Evolutionary conservation across 441 rosid genomes (phyloP).

Genomic region (Gossypium davidsonii): DNA sequence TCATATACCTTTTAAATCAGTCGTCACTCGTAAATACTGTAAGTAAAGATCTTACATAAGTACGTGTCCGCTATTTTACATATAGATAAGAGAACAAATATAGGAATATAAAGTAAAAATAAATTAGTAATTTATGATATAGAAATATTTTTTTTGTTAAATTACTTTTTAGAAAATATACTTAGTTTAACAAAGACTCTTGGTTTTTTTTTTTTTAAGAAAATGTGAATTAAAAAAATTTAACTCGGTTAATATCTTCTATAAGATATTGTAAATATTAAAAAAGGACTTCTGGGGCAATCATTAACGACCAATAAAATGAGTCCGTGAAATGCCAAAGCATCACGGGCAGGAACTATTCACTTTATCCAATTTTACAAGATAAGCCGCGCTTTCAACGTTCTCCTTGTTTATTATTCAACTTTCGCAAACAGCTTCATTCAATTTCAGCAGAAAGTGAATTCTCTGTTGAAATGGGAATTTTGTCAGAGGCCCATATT

Average conservation of each 20-base stretch:
- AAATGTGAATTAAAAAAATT: too few relatives aligned
- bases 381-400: background rate
- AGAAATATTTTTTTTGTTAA: too few relatives aligned
- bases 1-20: too few relatives aligned
- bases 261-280: too few relatives aligned
- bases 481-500: slow-evolving; percentile 53
- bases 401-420: background rate
- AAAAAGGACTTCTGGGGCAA: too few relatives aligned
- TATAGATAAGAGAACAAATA: background rate
- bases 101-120: too few relatives aligned
- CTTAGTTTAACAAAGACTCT: too few relatives aligned
- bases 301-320: background rate
- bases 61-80: background rate
- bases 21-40: background rate
- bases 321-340: background rate
- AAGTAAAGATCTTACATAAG: background rate
- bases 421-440: background rate
- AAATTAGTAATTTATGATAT: too few relatives aligned
- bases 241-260: too few relatives aligned
- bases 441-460: background rate
- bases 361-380: background rate
- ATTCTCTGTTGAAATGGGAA: slow-evolving; percentile 29
- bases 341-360: background rate
- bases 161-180: too few relatives aligned
- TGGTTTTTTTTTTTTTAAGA: too few relatives aligned